Base-by-base conservation (phyloP, 225 moss, liverwort and hornwort genomes). In the Straminergon stramineum region DNA sequence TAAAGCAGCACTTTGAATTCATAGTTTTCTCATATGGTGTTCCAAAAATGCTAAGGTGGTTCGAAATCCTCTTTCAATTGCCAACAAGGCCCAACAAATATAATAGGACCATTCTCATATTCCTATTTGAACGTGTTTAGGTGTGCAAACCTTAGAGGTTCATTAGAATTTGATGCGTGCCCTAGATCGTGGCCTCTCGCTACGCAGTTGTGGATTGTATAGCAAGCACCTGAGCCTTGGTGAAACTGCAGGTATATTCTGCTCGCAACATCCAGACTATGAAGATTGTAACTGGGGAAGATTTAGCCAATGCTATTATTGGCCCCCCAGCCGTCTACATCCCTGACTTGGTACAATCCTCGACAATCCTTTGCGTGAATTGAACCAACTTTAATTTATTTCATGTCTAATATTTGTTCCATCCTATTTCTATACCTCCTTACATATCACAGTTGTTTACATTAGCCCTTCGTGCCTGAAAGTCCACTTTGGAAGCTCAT, bases 291-390 rank as follows among this genome's bases (percentile, higher is more conserved):
- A 95, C 92, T 77, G 97, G 99, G 55, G 95, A 91, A 83, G 96
- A 99, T 91, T 92, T 99, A 92, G 94, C 96, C 79, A 90, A 93
- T 74, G 94, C 95, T 84, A 97, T 99, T 67, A 95, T 93, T 67
- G 97, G 99, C 15, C 90, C 98, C 77, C 96, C 96, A 70, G 96
- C 96, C 77, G 84, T 96, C 69, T 98, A 94, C 85, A 95, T 97
- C 79, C 94, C 96, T 60, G 92, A 92, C 82, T 92, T 98, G 96
- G 98, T 98, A 92, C 86, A 66, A 56, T 43, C 26, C 41, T 56
- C 16, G 63, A 55, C 31, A 81, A 18, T 57, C 76, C 31, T 86
- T 85, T 75, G 57, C 74, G 32, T 71, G 85, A 66, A 71, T 79
- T 43, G 56, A 41, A 67, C 55, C 28, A 62, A 67, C 48, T 19